Evolutionary conservation across 2,329 filamentous ascomycete species (phyloP), one percentile per base, ranked within the genome.

Genomic region (Colletotrichum sp.): DNA sequence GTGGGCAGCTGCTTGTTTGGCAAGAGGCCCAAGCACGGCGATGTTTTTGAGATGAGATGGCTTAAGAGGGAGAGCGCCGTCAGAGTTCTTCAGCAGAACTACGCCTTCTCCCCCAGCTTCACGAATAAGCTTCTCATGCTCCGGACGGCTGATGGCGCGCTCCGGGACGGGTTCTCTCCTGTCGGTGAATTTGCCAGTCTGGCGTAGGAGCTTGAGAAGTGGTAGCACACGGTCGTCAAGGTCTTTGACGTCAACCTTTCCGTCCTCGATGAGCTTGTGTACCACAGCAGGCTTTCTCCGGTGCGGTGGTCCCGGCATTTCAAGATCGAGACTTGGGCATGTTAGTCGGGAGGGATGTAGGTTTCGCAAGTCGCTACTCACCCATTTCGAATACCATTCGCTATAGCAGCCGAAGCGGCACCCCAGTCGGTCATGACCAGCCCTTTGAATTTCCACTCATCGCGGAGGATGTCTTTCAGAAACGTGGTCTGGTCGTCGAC

Each of bases 81-180:
- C 88, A 18, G 94, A 89, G 78, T 96, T 96, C 84, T 95, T 95
- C 62, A 95, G 85, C 18, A 96, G 87, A 1, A 95, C 94, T 12
- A 95, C 92, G 5, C 92, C 92, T 80, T 95, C 93, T 5, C 91
- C 90, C 15, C 92, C 93, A 16, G 77, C 70, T 24, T 79, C 63
- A 10, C 78, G 71, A 34, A 77, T 74, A 5, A 78, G 66, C 24
- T 71, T 68, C 13, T 64, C 64, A 28, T 77, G 72, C 65, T 72
- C 69, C 8, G 72, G 68, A 8, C 49, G 68, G 8, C 59, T 39
- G 71, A 82, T 79, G 8, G 81, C 79, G 59, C 60, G 34, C 57
- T 73, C 68, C 89, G 88, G 1, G 39, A 32, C 66, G 5, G 79
- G 72, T 21, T 39, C 71, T 15, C 71, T 30, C 2, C 59, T 62